Percentiles rank a stretch among this genome's conserved stretches.
These are phyloP conservation scores for Moesziomyces parantarcticus DNA, from an alignment of 1,284 basidiomycete species.

Conservation along the genomic window DNA sequence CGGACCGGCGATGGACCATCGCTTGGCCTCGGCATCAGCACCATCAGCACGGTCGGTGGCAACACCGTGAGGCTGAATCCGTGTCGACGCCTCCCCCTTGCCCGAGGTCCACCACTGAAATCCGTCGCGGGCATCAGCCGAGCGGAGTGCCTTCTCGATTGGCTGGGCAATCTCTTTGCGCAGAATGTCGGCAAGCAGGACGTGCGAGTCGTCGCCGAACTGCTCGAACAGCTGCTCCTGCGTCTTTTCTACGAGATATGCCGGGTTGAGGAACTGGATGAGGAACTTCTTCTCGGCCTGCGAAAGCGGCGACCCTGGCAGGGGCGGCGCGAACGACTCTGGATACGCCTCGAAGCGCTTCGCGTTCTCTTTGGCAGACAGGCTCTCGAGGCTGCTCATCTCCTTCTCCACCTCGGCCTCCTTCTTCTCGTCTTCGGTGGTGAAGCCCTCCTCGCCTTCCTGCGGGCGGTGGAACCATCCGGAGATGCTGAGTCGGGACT, in stretches of 20 bases:
- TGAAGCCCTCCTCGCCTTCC: slow-evolving; percentile 88
- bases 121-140: slow-evolving; percentile 75
- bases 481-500: slow-evolving; percentile 79
- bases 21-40: slow-evolving; percentile 23
- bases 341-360: slow-evolving; percentile 73
- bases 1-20: slow-evolving; percentile 83
- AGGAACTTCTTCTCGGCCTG: slow-evolving; percentile 63
- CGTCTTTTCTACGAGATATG: slow-evolving; percentile 84
- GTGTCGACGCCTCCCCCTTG: slow-evolving; percentile 39
- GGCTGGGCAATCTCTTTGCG: slow-evolving; percentile 56
- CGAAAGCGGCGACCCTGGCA: slow-evolving; percentile 61
- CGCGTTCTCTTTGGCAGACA: slow-evolving; percentile 76
- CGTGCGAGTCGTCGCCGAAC: slow-evolving; percentile 87
- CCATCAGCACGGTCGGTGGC: slow-evolving; percentile 27
- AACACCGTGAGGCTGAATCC: slow-evolving; percentile 56
- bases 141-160: slow-evolving; percentile 55
- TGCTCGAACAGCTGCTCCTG: slow-evolving; percentile 82
- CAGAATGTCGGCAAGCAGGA: slow-evolving; percentile 73
- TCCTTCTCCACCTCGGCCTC: slow-evolving; percentile 60
- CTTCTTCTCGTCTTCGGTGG: slow-evolving; percentile 72
- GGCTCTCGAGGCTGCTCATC: slow-evolving; percentile 64
- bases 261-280: slow-evolving; percentile 82
- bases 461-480: slow-evolving; percentile 93
- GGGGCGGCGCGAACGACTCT: slow-evolving; percentile 41
- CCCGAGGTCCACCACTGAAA: slow-evolving; percentile 61